Evolutionary conservation across 805 yeast genomes (phyloP), one percentile per base, ranked within the genome.

Genomic region (Metschnikowia matae): DNA sequence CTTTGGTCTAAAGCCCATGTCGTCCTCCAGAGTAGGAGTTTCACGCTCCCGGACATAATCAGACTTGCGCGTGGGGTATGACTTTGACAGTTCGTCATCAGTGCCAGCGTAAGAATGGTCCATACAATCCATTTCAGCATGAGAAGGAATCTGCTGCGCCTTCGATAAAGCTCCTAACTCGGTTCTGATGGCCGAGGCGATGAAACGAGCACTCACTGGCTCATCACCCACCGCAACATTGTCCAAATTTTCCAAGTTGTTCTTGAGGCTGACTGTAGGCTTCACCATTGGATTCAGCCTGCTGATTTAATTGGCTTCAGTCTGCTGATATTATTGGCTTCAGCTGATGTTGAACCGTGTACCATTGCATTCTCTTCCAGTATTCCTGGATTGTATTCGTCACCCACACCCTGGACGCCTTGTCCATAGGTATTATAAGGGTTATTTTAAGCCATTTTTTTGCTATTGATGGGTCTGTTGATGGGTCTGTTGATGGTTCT

Each of bases 351-450:
- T 82, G 85, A 63, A 76, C 72, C 73, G 80, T 80, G 60, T 76
- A 77, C 85, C 87, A 83, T 69, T 79, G 81, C 80, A 81, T 77
- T 62, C 79, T 75, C 62, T 79, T 81, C 75, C 83, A 80, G 61
- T 83, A 83, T 53, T 81, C 85, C 47, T 76, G 81, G 78, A 81
- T 77, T 71, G 80, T 79, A 56, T 81, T 85, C 10, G 84, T n/a
- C 75, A 8, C 73, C 64, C 8, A 58, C 59, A 14, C 61, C 61
- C 4, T 51, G 50, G 40, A 52, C 48, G 29, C 51, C 48, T 43
- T 55, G 59, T 26, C 59, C 59, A 46, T 65, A 66, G 7, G 59
- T 56, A 14, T 55, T 60, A 38, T 65, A 66, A 29, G 61, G 65
- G 59, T 54, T 57, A 67, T 61, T 60, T 32, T 41, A 37, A 53